Percentiles rank a stretch among this genome's conserved stretches.
These are phyloP conservation scores for Casaregolazyma suthepensis DNA, from an alignment of 1,139 yeast species.

Conservation along the genomic window DNA sequence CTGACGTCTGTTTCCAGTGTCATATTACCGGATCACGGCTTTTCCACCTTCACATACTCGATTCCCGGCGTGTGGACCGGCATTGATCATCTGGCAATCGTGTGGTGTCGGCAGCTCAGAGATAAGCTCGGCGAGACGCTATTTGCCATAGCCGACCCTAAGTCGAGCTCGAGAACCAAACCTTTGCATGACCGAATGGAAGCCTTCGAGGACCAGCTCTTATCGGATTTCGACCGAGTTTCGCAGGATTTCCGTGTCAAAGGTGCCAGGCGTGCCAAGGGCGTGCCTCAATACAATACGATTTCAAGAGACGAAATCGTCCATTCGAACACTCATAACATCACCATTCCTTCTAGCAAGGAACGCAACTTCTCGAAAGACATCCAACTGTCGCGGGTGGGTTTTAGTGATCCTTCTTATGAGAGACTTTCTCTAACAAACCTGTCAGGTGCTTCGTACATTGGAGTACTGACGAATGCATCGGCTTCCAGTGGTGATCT, in stretches of 20 bases:
- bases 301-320: not conserved
- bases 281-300: not conserved
- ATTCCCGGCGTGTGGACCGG: constrained; percentile 94
- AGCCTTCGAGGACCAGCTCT: constrained; percentile 42
- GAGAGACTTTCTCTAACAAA: not conserved
- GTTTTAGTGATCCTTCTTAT: not conserved
- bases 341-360: not conserved
- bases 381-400: not conserved
- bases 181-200: constrained; percentile 51
- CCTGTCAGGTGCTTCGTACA: not conserved
- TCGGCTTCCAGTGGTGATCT: not conserved
- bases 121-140: constrained; percentile 53
- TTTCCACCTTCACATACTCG: constrained; percentile 77
- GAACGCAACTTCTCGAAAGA: not conserved
- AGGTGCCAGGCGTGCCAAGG: constrained; percentile 1
- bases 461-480: constrained; percentile 6
- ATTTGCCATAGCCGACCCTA: constrained; percentile 51
- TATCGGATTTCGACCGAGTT: constrained; percentile 52
- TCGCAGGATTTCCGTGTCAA: constrained; percentile 1
- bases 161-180: constrained; percentile 48
- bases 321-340: not conserved
- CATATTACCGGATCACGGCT: constrained; percentile 70
- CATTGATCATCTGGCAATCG: constrained; percentile 90
- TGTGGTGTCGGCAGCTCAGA: constrained; percentile 93
- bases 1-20: constrained; percentile 72